Evolutionary conservation across 2,329 filamentous ascomycete genomes (phyloP).

Genomic region (Thielaviopsis populi): DNA sequence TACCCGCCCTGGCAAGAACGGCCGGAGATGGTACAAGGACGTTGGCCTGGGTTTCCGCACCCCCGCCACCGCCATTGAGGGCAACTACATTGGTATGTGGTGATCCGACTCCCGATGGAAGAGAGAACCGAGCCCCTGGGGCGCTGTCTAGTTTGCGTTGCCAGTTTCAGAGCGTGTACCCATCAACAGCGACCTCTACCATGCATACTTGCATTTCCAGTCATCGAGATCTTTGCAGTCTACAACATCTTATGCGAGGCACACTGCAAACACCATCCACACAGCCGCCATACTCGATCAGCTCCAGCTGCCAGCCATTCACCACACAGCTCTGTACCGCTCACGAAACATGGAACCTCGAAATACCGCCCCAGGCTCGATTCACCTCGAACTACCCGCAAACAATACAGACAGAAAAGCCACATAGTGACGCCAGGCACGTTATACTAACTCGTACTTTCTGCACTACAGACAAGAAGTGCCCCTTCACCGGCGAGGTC

Average conservation of each 20-base stretch:
- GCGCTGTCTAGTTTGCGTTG: background rate
- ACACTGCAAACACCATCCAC: background rate
- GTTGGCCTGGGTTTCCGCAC: constrained; percentile 98
- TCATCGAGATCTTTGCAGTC: background rate
- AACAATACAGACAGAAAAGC: background rate
- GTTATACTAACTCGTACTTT: constrained; percentile 5
- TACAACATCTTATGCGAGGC: background rate
- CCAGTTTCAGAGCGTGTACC: background rate
- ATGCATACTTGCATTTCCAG: background rate
- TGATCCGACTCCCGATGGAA: constrained; percentile 3
- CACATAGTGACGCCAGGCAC: too few relatives aligned
- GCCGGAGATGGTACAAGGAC: constrained; percentile 96
- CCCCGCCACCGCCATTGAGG: constrained; percentile 97
- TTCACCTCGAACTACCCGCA: background rate
- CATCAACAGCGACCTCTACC: background rate
- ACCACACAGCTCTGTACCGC: background rate
- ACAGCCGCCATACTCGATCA: background rate
- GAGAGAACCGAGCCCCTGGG: background rate
- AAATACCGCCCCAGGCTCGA: background rate
- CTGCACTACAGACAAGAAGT: constrained; percentile 81
- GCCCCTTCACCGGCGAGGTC: constrained; percentile 97
- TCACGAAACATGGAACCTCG: background rate
- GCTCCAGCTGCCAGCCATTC: background rate
- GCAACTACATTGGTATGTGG: constrained; percentile 91
- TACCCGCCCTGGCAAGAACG: constrained; percentile 75